These are phyloP conservation scores for Alternaria sp. DNA, from an alignment of 2,329 filamentous ascomycete genomes.

Conservation along the genomic window DNA sequence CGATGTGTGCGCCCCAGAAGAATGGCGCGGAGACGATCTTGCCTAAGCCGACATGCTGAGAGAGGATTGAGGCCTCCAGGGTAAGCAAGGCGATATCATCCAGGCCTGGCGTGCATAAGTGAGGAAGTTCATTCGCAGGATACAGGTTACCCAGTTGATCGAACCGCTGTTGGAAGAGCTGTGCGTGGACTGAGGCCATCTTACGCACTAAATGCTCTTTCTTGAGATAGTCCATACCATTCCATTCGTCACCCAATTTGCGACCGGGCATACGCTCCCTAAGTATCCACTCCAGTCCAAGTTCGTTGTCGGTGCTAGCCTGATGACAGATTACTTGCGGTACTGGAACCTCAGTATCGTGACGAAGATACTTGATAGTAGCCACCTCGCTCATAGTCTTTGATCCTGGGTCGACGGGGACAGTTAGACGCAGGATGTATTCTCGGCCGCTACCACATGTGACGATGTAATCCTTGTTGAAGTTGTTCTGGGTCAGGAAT, in stretches of 20 bases:
- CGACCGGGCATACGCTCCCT: not conserved
- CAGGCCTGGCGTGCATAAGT: too few relatives aligned
- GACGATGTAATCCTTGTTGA: not conserved
- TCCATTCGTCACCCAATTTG: not conserved
- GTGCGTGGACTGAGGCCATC: not conserved
- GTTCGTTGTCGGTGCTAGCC: not conserved
- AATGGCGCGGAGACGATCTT: too few relatives aligned
- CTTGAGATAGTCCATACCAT: not conserved
- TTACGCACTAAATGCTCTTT: not conserved
- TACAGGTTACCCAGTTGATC: too few relatives aligned
- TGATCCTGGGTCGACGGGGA: not conserved
- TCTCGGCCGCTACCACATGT: not conserved
- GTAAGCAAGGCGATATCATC: too few relatives aligned
- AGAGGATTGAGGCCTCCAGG: too few relatives aligned
- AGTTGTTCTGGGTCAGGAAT: not conserved
- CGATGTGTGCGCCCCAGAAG: too few relatives aligned
- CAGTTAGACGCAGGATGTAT: not conserved
- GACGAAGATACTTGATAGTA: not conserved
- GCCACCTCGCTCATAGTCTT: not conserved
- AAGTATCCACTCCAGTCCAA: not conserved
- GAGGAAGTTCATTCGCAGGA: too few relatives aligned
- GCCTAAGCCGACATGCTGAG: too few relatives aligned
- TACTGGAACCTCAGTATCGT: not conserved
- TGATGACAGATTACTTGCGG: not conserved
- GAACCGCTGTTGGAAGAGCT: too few relatives aligned